Base-by-base conservation (phyloP, 2,329 filamentous ascomycete species). In the Cladophialophora yegresii region DNA sequence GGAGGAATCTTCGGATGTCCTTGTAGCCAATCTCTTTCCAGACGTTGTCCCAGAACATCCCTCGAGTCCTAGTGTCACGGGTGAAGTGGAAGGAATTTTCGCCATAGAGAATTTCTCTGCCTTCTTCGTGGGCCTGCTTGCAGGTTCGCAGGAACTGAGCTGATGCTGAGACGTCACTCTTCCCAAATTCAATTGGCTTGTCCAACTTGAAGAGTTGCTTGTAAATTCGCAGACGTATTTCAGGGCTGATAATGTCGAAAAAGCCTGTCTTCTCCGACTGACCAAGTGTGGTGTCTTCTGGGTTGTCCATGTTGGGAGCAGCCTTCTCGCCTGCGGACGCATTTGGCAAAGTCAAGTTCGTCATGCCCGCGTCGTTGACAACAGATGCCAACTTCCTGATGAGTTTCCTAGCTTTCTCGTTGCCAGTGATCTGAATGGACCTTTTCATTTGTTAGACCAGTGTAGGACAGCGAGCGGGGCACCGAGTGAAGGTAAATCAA, bases 211-310 rank as follows among this genome's bases (percentile, higher is more conserved):
- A 81, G 9, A 80, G 64, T 8, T 75, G 67, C 3, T 77, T 74
- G 68, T 84, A 84, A 43, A 83, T 74, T 20, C 77, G 75, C 65
- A 82, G 81, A 13, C 82, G 77, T 4, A 84, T 67, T 67, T 83
- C 82, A 28, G 26, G 26, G 12, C 16, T 43, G 36, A 16, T 13
- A 43, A n/a, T 5, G 2, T n/a, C 1, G 36, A n/a, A 43, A n/a
- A 43, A 43, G 0, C 36, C 36, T 43, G 26, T 28, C 26, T 43
- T 3, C 16, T 43, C 13, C 4, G 13, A 2, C 6, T 43, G 16
- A 43, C 13, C 6, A 20, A 8, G 16, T 2, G 4, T 43, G 36
- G 36, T 43, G 2, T 43, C 13, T 20, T n/a, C n/a, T 2, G 13
- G n/a, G 5, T 43, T 20, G 36, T 43, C 16, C 16, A 43, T 3